phyloP scores from a whole-genome alignment of 495 filamentous ascomycete genomes.

The Oidiodendron maius region DNA sequence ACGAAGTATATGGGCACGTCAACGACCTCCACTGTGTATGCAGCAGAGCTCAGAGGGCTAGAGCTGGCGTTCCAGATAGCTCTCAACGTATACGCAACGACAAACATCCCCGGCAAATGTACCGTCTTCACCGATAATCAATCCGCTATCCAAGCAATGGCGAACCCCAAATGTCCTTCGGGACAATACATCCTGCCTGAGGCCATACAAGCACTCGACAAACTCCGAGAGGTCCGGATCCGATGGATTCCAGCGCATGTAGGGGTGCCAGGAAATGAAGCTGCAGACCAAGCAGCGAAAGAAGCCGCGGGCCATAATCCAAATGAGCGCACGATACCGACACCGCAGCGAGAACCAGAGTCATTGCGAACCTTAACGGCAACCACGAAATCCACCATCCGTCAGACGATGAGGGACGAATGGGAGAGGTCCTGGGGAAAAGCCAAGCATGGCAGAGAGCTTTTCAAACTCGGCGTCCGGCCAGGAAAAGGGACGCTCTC shows the following conservation, averaged over 20 bases:
- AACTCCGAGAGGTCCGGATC: slow-evolving; percentile 16
- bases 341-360: background rate
- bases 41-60: slow-evolving; percentile 13
- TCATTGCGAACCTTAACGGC: background rate
- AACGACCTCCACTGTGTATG: slow-evolving; percentile 12
- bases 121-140: slow-evolving; percentile 12
- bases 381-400: no score
- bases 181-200: slow-evolving; percentile 9
- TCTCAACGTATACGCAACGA: slow-evolving; percentile 3
- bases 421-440: slow-evolving; percentile 1
- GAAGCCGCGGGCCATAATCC: slow-evolving; percentile 8
- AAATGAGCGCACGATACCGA: background rate
- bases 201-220: slow-evolving; percentile 12
- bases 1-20: background rate
- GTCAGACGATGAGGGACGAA: slow-evolving; percentile 10
- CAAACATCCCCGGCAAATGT: slow-evolving; percentile 2
- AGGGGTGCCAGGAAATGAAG: slow-evolving; percentile 21
- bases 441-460: slow-evolving; percentile 10
- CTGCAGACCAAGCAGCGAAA: slow-evolving; percentile 16
- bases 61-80: slow-evolving; percentile 13
- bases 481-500: slow-evolving; percentile 9
- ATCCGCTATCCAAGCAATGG: slow-evolving; percentile 7
- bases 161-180: slow-evolving; percentile 7
- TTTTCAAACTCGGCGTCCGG: slow-evolving; percentile 5
- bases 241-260: slow-evolving; percentile 23